A percentile compares a stretch with the other conserved stretches of the same genome.
phyloP scores from a whole-genome alignment of 2,329 filamentous ascomycete genomes.

The Exophiala sp. region DNA sequence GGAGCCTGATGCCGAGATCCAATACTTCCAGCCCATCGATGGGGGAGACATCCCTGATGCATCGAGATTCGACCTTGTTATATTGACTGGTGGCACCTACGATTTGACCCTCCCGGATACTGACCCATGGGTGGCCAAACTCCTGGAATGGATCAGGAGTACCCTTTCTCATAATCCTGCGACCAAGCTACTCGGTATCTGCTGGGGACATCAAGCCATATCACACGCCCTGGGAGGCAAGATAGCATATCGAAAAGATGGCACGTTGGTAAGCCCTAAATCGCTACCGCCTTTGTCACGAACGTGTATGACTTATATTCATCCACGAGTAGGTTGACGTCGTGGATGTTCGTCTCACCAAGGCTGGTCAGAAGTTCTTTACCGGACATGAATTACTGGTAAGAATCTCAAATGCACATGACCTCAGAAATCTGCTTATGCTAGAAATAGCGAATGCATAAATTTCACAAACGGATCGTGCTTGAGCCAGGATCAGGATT shows the following conservation, averaged over 20 bases:
- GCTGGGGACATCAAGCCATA: conserved; percentile 48
- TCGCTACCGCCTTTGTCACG: neutral
- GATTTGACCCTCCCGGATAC: conserved; percentile 4
- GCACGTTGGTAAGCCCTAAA: neutral
- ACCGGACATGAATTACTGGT: conserved; percentile 19
- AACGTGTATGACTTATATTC: neutral
- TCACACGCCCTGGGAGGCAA: conserved; percentile 28
- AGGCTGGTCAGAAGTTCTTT: conserved; percentile 40
- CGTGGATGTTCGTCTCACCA: conserved; percentile 35
- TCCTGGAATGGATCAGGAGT: conserved; percentile 40
- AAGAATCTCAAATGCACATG: neutral
- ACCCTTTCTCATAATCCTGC: conserved; percentile 31
- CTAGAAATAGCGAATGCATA: conserved; percentile 34
- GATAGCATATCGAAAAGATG: conserved; percentile 1
- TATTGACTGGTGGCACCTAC: conserved; percentile 8
- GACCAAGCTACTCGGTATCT: conserved; percentile 39
- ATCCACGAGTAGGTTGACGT: conserved; percentile 1
- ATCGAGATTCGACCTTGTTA: conserved; percentile 5
- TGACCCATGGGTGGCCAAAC: conserved; percentile 45
- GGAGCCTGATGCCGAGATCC: neutral
- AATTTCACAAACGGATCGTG: conserved; percentile 43
- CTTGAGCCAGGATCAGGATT: conserved; percentile 35
- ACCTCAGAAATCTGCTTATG: neutral
- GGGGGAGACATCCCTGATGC: conserved; percentile 6
- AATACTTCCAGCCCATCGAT: conserved; percentile 8